Evolutionary conservation across 2,329 filamentous ascomycete genomes (phyloP), one percentile per base, ranked within the genome.

Genomic region (Penicillium freii): DNA sequence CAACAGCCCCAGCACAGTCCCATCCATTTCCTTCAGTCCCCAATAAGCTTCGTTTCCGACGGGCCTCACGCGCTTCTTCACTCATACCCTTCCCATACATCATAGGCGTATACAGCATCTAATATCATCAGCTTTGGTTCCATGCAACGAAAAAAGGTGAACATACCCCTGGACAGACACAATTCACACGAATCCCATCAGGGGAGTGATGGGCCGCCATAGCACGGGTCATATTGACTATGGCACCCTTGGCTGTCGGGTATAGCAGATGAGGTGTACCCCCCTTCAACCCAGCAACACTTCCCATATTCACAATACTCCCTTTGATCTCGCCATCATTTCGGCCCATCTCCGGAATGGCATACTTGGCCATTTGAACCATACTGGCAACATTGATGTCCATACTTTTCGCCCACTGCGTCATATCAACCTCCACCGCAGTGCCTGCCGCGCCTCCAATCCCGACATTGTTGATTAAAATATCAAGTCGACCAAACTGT

Each of bases 391-490:
- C 83, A 64, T 89, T 89, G 46, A 87, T 74, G 44, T 85, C 78
- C 54, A 89, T 77, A 0, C 81, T 79, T 50, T 77, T 77, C 0
- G 80, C 76, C 84, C 84, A 89, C 11, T 78, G 75, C 0, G 70
- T 78, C 76, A 86, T 81, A 63, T 88, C 83, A 0, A 87, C 81
- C 0, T 85, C 81, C 1, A 84, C 76, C 0, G 85, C 85, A 1
- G 82, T 86, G 0, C 87, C 87, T 1, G 72, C 55, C 0, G 84
- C 80, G 0, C 87, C 87, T 4, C 78, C 77, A 21, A 88, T 75
- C 0, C 87, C 87, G 2, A 89, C 86, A 55, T 84, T 85, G 65
- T 88, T 88, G 36, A 88, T 75, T 0, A 89, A 73, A 42, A 88
- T 84, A 63, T 88, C 84, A 2, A 89, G 61, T 1, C 82, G 74